These are phyloP conservation scores for Castanospermum australe DNA, from an alignment of 306 rosid species.

Conservation along the genomic window DNA sequence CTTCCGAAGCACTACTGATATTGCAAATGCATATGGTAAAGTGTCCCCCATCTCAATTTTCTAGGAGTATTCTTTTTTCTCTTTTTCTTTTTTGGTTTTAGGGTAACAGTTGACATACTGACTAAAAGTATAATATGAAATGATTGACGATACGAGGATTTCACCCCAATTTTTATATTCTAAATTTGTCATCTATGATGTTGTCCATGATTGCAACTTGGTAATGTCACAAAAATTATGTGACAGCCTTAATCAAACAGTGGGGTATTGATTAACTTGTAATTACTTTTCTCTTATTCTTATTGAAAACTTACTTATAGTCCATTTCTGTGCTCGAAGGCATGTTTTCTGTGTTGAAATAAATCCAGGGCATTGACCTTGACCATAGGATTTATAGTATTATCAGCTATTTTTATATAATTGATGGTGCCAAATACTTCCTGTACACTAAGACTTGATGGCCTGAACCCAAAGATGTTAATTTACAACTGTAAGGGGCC, in stretches of 20 bases:
- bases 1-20: constrained; percentile 84
- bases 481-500: neutral
- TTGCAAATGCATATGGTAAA: constrained; percentile 96
- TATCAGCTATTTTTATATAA: neutral
- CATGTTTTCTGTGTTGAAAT: neutral
- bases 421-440: neutral
- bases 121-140: neutral
- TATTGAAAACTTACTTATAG: too few species aligned
- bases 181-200: neutral
- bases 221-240: neutral
- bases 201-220: neutral
- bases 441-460: neutral
- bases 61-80: neutral
- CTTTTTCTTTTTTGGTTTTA: neutral
- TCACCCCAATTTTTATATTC: neutral
- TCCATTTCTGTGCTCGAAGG: neutral
- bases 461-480: neutral
- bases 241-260: neutral
- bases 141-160: neutral
- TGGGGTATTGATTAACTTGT: neutral
- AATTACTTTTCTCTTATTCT: neutral
- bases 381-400: neutral
- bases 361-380: neutral
- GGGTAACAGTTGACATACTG: neutral
- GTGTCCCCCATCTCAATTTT: constrained; percentile 22